Base-by-base conservation (phyloP, 2,329 filamentous ascomycete species). In the Aspergillus floridensis region DNA sequence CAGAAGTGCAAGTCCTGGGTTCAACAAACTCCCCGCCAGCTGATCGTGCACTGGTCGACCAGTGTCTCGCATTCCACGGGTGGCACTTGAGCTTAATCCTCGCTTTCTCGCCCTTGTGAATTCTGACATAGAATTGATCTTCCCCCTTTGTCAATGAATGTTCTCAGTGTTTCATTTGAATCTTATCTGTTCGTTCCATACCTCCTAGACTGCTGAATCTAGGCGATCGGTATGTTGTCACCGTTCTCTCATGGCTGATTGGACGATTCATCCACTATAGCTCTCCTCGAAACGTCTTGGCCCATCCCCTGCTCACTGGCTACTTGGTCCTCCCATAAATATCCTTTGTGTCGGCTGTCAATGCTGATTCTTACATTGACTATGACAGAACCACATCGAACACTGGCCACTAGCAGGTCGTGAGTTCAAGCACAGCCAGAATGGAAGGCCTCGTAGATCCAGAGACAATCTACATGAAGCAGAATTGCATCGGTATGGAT, bases 391-490 rank as follows among this genome's bases (percentile, higher is more conserved):
- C 11, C 56, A 35, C 48, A 31, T 53, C 26, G 35, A 58, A 29
- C 26, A 41, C 53, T 47, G 31, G 53, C 47, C 22, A 47, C 14
- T 12, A 26, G 14, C 22, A n/a, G 51, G n/a, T 38, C n/a, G n/a
- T 16, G 7, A 49, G 26, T 52, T 22, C 35, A 47, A 61, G 52
- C 62, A 60, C 55, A 46, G 52, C 49, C 62, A 73, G 63, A 32
- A 78, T 77, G 75, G 79, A 80, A 67, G 82, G 82, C 58, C 79
- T 81, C 35, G 83, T 91, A 57, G 93, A 98, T 77, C 95, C 95
- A 3, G 92, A 96, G 79, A 86, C 88, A 62, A 84, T 98, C 56
- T 99, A 97, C 77, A 96, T 91, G 63, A 97, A 96, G 79, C 91
- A 95, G 77, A 91, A 88, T 73, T 93, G 90, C 80, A 93, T 95